Base-by-base conservation (phyloP, 2,329 filamentous ascomycete species). In the Cryphonectria nitschkei region DNA sequence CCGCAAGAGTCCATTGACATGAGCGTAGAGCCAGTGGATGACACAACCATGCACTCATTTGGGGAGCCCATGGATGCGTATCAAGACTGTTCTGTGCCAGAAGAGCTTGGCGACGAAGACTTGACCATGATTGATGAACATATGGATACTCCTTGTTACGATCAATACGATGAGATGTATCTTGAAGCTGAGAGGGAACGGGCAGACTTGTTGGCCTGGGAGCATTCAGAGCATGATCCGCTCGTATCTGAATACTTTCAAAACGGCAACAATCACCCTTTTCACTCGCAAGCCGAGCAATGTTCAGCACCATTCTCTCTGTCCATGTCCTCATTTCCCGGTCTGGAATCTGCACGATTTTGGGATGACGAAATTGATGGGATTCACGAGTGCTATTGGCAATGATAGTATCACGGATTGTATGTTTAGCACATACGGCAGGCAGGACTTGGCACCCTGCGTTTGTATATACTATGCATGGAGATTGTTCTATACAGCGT, bases 151-250 rank as follows among this genome's bases (percentile, higher is more conserved):
- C 2, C n/a, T 2, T 2, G 14, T 11, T 9, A 29, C 14, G 65
- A 14, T 29, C 13, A 14, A 16, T 39, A 56, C 32, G 52, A 67
- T 29, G 50, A 58, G 50, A 67, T 58, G 50, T 67, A 60, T 67
- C 52, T 67, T 34, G 52, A 67, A 58, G 65, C 52, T 29, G 52
- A 43, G 65, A 32, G 16, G 29, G 65, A 67, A 43, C 52, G 37
- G 9, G 54, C 37, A 14, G 16, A 43, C 7, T 60, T 58, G 3
- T n/a, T 67, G n/a, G 54, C 37, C 13, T n/a, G 37, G 13, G 34
- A 60, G 46, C n/a, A 3, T 5, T 19, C 43, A 37, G 34, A 8
- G 0, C 4, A 3, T 54, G 50, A 29, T 5, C 16, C 29, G 14
- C 16, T 32, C 43, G 29, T 11, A 26, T 16, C 32, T 29, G 22